A percentile compares a stretch with the other conserved stretches of the same genome.
Evolutionary conservation across 148 eudicot species (phyloP).

Genomic region (Vaccinium macrocarpon): DNA sequence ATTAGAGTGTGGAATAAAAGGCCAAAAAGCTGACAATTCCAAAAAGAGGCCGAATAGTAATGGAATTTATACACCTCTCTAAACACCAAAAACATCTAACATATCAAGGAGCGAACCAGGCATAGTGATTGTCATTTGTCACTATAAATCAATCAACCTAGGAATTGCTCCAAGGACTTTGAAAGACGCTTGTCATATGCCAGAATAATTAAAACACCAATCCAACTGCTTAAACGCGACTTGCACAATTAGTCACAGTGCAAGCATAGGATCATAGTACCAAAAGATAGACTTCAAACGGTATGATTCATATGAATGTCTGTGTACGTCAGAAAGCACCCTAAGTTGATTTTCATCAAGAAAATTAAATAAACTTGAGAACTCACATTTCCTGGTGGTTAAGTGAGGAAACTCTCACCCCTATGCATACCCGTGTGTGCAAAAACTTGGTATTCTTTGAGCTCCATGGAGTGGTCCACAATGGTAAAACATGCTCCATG

Average conservation of each 20-base stretch:
- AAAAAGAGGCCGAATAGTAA: too few species aligned
- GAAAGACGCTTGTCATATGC: neutral
- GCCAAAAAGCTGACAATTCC: too few species aligned
- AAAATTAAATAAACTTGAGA: slow-evolving; percentile 8
- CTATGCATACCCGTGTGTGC: slow-evolving; percentile 53
- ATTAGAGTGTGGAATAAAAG: too few species aligned
- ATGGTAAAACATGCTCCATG: slow-evolving; percentile 79
- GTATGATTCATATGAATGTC: neutral
- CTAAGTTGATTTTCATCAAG: neutral
- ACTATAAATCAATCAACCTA: neutral
- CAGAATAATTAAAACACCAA: neutral
- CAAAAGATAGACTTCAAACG: neutral
- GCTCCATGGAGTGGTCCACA: slow-evolving; percentile 73
- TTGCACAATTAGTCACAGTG: neutral
- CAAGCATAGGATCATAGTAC: neutral
- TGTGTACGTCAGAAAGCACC: neutral
- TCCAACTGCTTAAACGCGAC: neutral
- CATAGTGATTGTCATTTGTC: neutral
- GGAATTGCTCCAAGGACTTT: neutral
- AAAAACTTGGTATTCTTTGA: slow-evolving; percentile 32
- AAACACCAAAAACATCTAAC: too few species aligned
- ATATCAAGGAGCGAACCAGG: too few species aligned
- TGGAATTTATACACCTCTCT: too few species aligned
- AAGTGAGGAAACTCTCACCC: slow-evolving; percentile 78
- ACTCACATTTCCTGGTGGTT: slow-evolving; percentile 61